A percentile compares a stretch with the other conserved stretches of the same genome.
Conservation (phyloP, 805 yeast genomes). For the Komagataella mondaviorum region DNA sequence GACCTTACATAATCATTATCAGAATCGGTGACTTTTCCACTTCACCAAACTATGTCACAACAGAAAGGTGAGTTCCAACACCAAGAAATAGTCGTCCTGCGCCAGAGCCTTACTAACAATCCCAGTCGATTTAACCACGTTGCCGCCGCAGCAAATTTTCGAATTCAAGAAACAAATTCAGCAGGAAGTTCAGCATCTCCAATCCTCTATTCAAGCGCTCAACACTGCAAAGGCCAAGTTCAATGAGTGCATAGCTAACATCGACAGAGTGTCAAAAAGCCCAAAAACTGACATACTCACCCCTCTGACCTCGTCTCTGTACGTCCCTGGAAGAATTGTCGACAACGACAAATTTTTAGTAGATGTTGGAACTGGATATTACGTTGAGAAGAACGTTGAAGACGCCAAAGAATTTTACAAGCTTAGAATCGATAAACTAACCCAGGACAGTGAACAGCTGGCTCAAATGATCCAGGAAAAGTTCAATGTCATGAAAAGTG, state of each 20-base stretch:
- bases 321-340: conserved; percentile 71
- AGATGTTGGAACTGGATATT: conserved; percentile 95
- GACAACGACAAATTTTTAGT: conserved; percentile 65
- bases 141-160: conserved; percentile 73
- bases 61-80: neutral
- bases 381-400: conserved; percentile 59
- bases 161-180: conserved; percentile 77
- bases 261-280: conserved; percentile 30
- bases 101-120: conserved; percentile 1
- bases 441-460: conserved; percentile 59
- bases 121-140: conserved; percentile 45
- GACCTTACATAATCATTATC: neutral
- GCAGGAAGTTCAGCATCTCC: conserved; percentile 75
- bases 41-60: conserved; percentile 2
- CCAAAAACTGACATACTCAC: conserved; percentile 50
- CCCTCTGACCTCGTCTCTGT: conserved; percentile 80
- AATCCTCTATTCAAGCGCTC: conserved; percentile 73
- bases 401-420: conserved; percentile 66
- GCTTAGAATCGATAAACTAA: conserved; percentile 58
- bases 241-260: conserved; percentile 64
- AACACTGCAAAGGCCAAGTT: conserved; percentile 73
- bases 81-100: neutral
- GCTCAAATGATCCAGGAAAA: conserved; percentile 68
- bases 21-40: neutral
- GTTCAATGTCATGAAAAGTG: conserved; percentile 43